phyloP scores from a whole-genome alignment of 768 basidiomycete genomes.

The Multifurca ochricompacta region DNA sequence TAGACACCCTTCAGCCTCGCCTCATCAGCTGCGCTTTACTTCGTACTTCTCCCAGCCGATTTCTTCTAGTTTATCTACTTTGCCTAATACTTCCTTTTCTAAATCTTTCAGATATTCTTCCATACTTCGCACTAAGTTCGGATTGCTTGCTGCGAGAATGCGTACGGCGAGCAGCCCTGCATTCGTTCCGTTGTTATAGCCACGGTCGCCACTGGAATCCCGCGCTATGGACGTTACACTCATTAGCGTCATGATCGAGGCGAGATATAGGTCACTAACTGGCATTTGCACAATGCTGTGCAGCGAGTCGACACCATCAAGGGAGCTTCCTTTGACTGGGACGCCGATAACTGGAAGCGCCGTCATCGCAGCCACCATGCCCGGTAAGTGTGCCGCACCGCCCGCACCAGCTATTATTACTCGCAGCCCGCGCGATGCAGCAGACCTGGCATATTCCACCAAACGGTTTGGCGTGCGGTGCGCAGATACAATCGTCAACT shows the following conservation, averaged over 20 bases:
- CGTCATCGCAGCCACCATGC: constrained; percentile 97
- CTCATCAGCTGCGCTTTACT: constrained; percentile 33
- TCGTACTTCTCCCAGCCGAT: constrained; percentile 85
- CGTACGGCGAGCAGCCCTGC: constrained; percentile 88
- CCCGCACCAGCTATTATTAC: constrained; percentile 93
- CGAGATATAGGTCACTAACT: constrained; percentile 39
- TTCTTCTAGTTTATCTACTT: constrained; percentile 66
- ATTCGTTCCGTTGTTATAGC: constrained; percentile 95
- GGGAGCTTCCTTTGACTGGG: constrained; percentile 87
- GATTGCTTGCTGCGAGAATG: constrained; percentile 74
- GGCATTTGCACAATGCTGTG: constrained; percentile 99
- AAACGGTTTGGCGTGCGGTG: constrained; percentile 90
- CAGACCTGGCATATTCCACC: constrained; percentile 72
- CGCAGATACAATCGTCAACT: constrained; percentile 92
- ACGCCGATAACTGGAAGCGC: constrained; percentile 90
- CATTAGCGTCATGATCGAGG: background rate
- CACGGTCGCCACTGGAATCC: constrained; percentile 94
- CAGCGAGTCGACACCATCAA: constrained; percentile 96
- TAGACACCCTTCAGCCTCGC: no score
- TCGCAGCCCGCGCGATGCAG: constrained; percentile 56
- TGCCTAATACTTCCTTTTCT: constrained; percentile 70
- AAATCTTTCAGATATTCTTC: constrained; percentile 61
- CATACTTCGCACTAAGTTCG: constrained; percentile 56
- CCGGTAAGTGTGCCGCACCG: constrained; percentile 96
- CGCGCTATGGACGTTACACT: constrained; percentile 48